Conservation (phyloP, 495 filamentous ascomycete species). For the Monascus purpureus region DNA sequence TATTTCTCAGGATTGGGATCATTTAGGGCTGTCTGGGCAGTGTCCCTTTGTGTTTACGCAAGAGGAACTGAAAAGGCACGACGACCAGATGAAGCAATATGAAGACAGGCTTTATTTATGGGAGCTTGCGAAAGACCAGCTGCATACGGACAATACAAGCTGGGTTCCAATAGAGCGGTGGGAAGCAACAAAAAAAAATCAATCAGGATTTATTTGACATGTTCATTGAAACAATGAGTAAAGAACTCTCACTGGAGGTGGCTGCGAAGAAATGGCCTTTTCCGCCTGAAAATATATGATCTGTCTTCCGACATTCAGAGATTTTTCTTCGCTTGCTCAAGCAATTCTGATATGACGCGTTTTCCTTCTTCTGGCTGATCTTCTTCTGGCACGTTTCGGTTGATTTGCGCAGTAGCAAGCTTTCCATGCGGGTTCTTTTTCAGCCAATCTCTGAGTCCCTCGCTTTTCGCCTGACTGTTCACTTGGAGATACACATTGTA, state of each 20-base stretch:
- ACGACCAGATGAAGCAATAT: slow-evolving; percentile 5
- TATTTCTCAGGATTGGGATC: slow-evolving; percentile 10
- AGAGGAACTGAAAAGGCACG: slow-evolving; percentile 11
- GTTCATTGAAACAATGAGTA: too few relatives aligned
- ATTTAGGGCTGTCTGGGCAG: slow-evolving; percentile 8
- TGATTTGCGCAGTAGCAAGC: slow-evolving; percentile 4
- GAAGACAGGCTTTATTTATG: slow-evolving; percentile 9
- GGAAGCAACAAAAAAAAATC: slow-evolving; percentile 8
- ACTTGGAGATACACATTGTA: slow-evolving; percentile 4
- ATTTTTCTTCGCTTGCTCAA: background rate
- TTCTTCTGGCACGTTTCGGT: slow-evolving; percentile 1
- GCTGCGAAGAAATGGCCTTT: too few relatives aligned
- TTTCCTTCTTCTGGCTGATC: slow-evolving; percentile 1
- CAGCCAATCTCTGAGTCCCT: slow-evolving; percentile 4
- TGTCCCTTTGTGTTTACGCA: slow-evolving; percentile 16
- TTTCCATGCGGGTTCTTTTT: slow-evolving; percentile 3
- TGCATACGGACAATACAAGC: slow-evolving; percentile 11
- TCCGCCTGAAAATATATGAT: too few relatives aligned
- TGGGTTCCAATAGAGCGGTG: slow-evolving; percentile 11
- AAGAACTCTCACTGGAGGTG: too few relatives aligned
- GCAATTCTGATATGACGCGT: background rate
- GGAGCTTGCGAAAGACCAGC: slow-evolving; percentile 10
- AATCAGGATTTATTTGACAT: too few relatives aligned
- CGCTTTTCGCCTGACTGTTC: slow-evolving; percentile 3
- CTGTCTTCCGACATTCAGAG: background rate